A percentile compares a stretch with the other conserved stretches of the same genome.
Evolutionary conservation across 2,329 filamentous ascomycete species (phyloP).

Genomic region (Trichophyton simii): DNA sequence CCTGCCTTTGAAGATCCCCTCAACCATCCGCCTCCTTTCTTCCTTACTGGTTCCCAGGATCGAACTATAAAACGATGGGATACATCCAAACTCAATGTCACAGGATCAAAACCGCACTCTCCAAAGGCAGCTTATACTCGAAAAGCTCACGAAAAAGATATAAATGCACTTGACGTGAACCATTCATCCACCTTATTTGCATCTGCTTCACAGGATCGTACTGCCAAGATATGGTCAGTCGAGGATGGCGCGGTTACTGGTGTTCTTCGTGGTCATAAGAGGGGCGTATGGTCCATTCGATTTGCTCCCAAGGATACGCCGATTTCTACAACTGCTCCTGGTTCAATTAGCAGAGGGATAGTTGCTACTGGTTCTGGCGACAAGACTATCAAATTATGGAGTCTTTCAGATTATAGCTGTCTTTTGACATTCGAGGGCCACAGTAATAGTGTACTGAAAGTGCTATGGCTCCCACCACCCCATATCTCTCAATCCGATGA

Average conservation of each 20-base stretch:
- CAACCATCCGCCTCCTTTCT: constrained; percentile 65
- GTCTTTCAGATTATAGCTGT: constrained; percentile 79
- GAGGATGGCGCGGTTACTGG: constrained; percentile 84
- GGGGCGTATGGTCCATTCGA: constrained; percentile 89
- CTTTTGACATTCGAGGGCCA: constrained; percentile 91
- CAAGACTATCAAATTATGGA: constrained; percentile 95
- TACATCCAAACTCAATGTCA: constrained; percentile 43
- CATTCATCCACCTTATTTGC: constrained; percentile 68
- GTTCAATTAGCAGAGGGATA: constrained; percentile 61
- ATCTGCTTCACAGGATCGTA: constrained; percentile 90
- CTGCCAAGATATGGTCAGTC: constrained; percentile 90
- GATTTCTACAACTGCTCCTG: constrained; percentile 58
- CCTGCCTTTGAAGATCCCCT: constrained; percentile 61
- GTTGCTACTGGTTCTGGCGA: constrained; percentile 87
- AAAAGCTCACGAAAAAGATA: constrained; percentile 97
- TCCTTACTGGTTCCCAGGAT: constrained; percentile 89
- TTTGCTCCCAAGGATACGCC: constrained; percentile 75
- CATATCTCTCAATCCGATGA: constrained; percentile 25
- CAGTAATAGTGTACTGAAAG: constrained; percentile 87
- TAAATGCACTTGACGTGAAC: constrained; percentile 83
- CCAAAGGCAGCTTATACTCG: constrained; percentile 63
- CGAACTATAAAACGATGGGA: constrained; percentile 94
- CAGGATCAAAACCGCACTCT: constrained; percentile 20
- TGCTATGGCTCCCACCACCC: constrained; percentile 63
- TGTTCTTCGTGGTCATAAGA: constrained; percentile 79